phyloP scores from a whole-genome alignment of 768 basidiomycete genomes.

The Kwoniella shandongensis region DNA sequence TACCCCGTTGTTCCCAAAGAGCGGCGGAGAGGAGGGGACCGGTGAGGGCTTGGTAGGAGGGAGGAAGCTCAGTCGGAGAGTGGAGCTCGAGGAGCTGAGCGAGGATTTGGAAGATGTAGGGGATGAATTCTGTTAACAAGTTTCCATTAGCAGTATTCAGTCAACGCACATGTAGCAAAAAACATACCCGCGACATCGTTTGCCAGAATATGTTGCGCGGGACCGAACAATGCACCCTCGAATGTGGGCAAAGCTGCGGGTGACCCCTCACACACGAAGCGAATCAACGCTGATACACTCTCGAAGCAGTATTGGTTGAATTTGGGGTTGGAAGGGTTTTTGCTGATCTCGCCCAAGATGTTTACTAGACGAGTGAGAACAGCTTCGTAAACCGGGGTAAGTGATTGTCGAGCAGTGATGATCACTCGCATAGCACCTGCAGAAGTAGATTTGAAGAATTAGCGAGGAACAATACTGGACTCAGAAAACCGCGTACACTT shows the following conservation, averaged over 20 bases:
- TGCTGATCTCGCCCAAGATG: constrained; percentile 83
- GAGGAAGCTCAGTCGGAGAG: constrained; percentile 61
- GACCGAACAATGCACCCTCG: constrained; percentile 77
- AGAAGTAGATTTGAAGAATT: not conserved
- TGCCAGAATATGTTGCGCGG: constrained; percentile 82
- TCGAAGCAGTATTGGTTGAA: constrained; percentile 99
- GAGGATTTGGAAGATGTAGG: constrained; percentile 94
- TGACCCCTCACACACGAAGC: constrained; percentile 79
- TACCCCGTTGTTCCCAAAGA: constrained; percentile 91
- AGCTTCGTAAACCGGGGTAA: constrained; percentile 67
- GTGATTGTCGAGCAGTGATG: constrained; percentile 76
- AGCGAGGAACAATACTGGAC: not conserved
- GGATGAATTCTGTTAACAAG: constrained; percentile 75
- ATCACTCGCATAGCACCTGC: constrained; percentile 92
- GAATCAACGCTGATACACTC: constrained; percentile 87
- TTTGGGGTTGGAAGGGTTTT: constrained; percentile 94
- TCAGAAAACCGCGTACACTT: constrained; percentile 65
- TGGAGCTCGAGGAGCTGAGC: constrained; percentile 93
- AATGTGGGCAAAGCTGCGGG: constrained; percentile 69
- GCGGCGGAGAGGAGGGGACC: constrained; percentile 79
- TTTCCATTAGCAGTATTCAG: not conserved
- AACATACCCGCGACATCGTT: constrained; percentile 86
- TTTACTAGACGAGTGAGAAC: constrained; percentile 71
- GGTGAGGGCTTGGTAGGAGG: constrained; percentile 73
- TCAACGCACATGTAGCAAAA: not conserved